phyloP scores from a whole-genome alignment of 1,284 basidiomycete genomes.

The Tranzscheliella williamsii region DNA sequence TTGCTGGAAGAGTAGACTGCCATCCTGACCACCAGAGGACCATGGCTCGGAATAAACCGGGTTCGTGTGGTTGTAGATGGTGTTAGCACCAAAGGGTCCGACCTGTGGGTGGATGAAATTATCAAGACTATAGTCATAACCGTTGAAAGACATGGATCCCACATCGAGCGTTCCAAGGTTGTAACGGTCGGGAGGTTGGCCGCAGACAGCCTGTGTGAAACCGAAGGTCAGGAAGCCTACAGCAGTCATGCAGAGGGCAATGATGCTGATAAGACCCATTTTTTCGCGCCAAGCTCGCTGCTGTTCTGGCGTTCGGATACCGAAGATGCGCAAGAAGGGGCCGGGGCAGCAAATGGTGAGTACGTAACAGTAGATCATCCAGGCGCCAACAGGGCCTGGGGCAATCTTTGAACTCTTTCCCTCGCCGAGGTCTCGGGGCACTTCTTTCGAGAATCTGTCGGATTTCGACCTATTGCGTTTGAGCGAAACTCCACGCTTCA shows the following conservation, averaged over 20 bases:
- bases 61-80: conserved; percentile 77
- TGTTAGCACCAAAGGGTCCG: conserved; percentile 51
- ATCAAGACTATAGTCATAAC: conserved; percentile 87
- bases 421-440: conserved; percentile 44
- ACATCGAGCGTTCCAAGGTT: conserved; percentile 76
- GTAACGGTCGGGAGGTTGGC: conserved; percentile 77
- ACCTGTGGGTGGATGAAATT: conserved; percentile 66
- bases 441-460: conserved; percentile 31
- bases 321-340: conserved; percentile 65
- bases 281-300: conserved; percentile 98
- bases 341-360: conserved; percentile 82
- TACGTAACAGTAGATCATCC: conserved; percentile 94
- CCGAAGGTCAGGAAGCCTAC: conserved; percentile 99
- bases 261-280: conserved; percentile 86
- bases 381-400: conserved; percentile 80
- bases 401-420: conserved; percentile 46
- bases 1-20: conserved; percentile 91
- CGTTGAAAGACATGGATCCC: conserved; percentile 86
- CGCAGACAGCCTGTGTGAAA: conserved; percentile 93
- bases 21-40: conserved; percentile 80
- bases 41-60: conserved; percentile 79
- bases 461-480: conserved; percentile 44
- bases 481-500: conserved; percentile 58
- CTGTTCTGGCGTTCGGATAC: conserved; percentile 86
- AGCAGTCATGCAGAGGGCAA: conserved; percentile 78